Evolutionary conservation across 202 grass and related monocot species (phyloP), one percentile per base, ranked within the genome.

Genomic region (Setaria italica): DNA sequence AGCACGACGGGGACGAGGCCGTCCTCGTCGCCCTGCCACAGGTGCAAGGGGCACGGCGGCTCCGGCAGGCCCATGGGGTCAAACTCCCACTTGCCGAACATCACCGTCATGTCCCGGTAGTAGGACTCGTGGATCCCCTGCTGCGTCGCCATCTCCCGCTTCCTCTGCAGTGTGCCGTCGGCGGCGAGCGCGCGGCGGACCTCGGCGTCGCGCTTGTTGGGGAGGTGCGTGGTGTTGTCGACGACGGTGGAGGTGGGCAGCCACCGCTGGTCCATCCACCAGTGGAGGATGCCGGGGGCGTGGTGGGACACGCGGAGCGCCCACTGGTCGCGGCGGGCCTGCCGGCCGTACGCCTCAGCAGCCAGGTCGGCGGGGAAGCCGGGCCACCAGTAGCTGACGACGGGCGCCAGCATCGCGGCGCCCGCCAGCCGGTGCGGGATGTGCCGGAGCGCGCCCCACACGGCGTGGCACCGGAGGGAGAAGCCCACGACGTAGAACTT

Each of bases 61-160:
- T 91, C 88, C 46, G 79, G 76, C 82, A 99, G 80, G 3, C 17
- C 85, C 97, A 90, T 99, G 0, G 92, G 93, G 51, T 99, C 93
- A 62, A 95, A 95, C 74, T 94, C 93, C 96, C 96, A 99, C 42
- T 88, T 91, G 0, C 96, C 93, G 33, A 95, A 95, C 93, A 99
- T 95, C 8, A 99, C 96, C 11, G 46, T 78, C 93, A 99, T 95
- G 56, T 99, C 96, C 71, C 85, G 4, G 90, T 96, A 96, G 82
- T 91, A 92, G 0, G 93, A 99, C 80, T 96, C 92, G 10, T 88
- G 87, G 34, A 89, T 89, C 19, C 96, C 93, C n/a, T 99, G 96
- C 77, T 96, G 97, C 60, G 97, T 94, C 7, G 97, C 97, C 46
- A 77, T 9, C 35, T 94, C 84, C 62, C 48, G 77, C 92, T 81